Base-by-base conservation (phyloP, 1,284 basidiomycete species). In the Leccinum solheimii region DNA sequence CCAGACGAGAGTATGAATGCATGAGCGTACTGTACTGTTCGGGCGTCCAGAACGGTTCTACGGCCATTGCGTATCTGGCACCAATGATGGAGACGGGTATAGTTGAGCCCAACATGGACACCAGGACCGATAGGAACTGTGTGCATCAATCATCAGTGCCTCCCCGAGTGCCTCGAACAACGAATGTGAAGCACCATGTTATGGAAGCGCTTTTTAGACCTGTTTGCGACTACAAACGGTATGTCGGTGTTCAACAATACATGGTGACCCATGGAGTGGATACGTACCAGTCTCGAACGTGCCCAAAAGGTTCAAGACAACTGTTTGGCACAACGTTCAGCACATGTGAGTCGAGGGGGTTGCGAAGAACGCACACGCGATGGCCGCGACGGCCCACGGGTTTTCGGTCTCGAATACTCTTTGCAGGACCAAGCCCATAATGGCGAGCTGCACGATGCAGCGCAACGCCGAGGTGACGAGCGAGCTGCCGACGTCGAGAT, bases 41-140 rank as follows among this genome's bases (percentile, higher is more conserved):
- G 0, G 92, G 91, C 51, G 80, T 83, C 92, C 92, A 94, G 73
- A 94, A 93, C 1, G 90, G 90, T 0, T 82, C 72, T 13, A 90
- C 80, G 0, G 81, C 80, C 89, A 95, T 94, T 3, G 91, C 90
- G 69, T 83, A 94, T n/a, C 83, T 81, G 0, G 84, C 81, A 0
- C 92, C 93, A 27, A 94, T 77, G 58, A 94, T 83, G 1, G 92
- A 89, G 38, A 93, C 86, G 0, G 93, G 92, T 49, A 94, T 86
- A 0, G 91, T 92, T 0, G 90, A 91, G 9, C 81, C 81, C 9
- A 91, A 64, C 85, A 94, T 88, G 0, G 85, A 85, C 2, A 86
- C 62, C 2, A 94, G 77, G 7, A 93, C 85, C 2, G 84, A 81
- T 1, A 83, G 79, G 69, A 94, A 92, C 92, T 94, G 68, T 36